Conservation (phyloP, 2,329 filamentous ascomycete genomes). For the Helotiales sp. region DNA sequence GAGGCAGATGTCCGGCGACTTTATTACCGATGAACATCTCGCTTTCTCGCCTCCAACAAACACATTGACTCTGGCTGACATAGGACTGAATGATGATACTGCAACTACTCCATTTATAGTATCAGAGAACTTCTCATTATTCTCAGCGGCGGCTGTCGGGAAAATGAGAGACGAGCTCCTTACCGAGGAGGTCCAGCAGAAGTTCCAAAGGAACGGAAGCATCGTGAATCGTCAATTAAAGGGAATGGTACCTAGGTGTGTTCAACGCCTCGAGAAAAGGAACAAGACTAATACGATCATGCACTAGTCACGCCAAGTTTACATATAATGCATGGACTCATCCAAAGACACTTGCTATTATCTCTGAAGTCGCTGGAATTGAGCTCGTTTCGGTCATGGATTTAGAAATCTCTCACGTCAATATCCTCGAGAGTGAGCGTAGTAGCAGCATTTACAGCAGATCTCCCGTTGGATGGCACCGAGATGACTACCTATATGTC, state of each 20-base stretch:
- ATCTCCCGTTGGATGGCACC: background rate
- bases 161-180: background rate
- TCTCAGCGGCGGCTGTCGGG: background rate
- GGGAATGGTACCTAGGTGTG: background rate
- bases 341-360: background rate
- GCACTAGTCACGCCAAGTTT: background rate
- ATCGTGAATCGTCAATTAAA: background rate
- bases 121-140: background rate
- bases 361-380: background rate
- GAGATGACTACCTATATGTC: conserved; percentile 1
- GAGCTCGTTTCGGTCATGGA: background rate
- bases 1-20: too few species aligned
- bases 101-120: background rate
- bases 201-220: background rate
- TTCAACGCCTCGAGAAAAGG: background rate
- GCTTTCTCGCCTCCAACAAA: conserved; percentile 22
- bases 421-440: background rate
- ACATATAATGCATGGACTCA: background rate
- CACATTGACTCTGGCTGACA: background rate
- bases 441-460: background rate
- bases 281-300: background rate
- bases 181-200: background rate
- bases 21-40: too few species aligned
- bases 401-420: background rate
- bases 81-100: background rate